Conservation (phyloP, 257 asterid species). For the Rubia yunnanensis region DNA sequence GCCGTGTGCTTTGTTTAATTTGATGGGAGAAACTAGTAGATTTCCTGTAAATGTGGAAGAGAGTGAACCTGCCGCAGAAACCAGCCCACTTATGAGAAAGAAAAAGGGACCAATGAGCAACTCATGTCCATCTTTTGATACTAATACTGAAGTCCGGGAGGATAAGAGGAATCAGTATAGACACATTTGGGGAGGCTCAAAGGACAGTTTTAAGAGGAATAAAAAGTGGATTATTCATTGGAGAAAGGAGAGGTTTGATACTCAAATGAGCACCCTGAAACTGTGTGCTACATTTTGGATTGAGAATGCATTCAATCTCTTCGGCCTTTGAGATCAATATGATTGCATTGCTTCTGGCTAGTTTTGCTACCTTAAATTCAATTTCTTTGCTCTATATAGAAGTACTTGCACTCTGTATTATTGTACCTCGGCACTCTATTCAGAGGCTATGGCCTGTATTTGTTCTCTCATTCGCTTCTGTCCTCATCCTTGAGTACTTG, state of each 20-base stretch:
- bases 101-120: conserved; percentile 25
- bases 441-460: conserved; percentile 75
- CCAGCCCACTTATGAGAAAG: conserved; percentile 25
- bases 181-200: conserved; percentile 77
- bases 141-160: conserved; percentile 24
- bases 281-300: conserved; percentile 84
- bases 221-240: conserved; percentile 53
- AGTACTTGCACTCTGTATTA: conserved; percentile 76
- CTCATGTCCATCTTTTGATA: conserved; percentile 48
- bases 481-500: conserved; percentile 73
- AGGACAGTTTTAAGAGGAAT: conserved; percentile 82
- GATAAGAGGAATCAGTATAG: conserved; percentile 36
- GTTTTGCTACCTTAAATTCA: conserved; percentile 83
- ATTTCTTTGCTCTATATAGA: conserved; percentile 66
- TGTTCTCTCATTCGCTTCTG: conserved; percentile 59
- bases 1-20: conserved; percentile 80
- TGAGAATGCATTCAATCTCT: conserved; percentile 90
- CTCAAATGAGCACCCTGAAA: conserved; percentile 73
- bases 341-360: conserved; percentile 74
- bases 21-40: conserved; percentile 33
- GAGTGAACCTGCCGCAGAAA: conserved; percentile 5
- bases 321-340: conserved; percentile 96
- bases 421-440: conserved; percentile 58
- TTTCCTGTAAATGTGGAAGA: conserved; percentile 25
- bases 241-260: conserved; percentile 85